A percentile compares a stretch with the other conserved stretches of the same genome.
These are phyloP conservation scores for Kwoniella heveanensis DNA, from an alignment of 768 basidiomycete genomes.

Conservation along the genomic window DNA sequence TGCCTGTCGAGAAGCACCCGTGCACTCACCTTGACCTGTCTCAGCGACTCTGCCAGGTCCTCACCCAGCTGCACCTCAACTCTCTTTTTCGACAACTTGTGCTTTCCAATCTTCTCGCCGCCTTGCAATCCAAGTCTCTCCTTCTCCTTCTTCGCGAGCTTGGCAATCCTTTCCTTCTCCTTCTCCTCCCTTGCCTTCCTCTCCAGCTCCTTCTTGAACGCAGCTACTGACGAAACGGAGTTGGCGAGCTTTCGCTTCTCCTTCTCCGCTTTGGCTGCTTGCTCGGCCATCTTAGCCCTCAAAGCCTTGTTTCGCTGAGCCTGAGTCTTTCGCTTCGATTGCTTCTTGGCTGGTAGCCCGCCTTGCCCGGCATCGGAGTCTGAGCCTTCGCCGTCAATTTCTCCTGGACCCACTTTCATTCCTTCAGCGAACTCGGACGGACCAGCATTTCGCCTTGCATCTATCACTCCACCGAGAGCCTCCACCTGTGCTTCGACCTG, in stretches of 20 bases:
- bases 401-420: constrained; percentile 61
- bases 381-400: constrained; percentile 41
- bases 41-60: constrained; percentile 79
- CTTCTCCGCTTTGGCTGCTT: constrained; percentile 65
- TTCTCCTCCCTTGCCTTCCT: constrained; percentile 57
- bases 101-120: constrained; percentile 74
- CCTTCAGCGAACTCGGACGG: constrained; percentile 61
- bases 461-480: constrained; percentile 62
- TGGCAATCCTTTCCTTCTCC: constrained; percentile 57
- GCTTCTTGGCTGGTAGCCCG: constrained; percentile 52
- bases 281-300: constrained; percentile 65
- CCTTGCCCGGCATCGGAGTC: constrained; percentile 57
- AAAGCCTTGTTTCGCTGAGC: constrained; percentile 71
- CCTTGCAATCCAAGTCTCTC: constrained; percentile 67
- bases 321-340: constrained; percentile 62
- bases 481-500: constrained; percentile 63
- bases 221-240: constrained; percentile 64
- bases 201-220: constrained; percentile 59
- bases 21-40: constrained; percentile 78
- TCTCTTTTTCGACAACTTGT: constrained; percentile 68
- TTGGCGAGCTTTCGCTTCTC: constrained; percentile 66
- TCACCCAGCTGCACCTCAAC: constrained; percentile 89
- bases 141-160: constrained; percentile 60
- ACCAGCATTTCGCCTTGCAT: constrained; percentile 30
- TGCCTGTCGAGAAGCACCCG: too few species aligned